phyloP scores from a whole-genome alignment of 345 rosid species.

The Hypericum perforatum region DNA sequence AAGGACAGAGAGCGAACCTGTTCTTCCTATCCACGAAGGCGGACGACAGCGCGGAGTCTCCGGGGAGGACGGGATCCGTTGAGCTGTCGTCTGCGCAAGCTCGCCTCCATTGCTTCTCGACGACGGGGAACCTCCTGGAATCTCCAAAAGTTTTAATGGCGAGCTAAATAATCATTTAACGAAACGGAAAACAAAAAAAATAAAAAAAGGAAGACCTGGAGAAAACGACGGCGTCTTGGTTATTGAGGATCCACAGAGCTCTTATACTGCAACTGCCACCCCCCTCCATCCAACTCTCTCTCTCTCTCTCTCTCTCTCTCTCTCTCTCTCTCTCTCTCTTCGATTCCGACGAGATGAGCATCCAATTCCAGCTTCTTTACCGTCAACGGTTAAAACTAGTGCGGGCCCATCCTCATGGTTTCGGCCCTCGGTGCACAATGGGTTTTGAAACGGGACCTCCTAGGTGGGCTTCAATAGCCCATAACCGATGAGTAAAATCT shows the following conservation, averaged over 20 bases:
- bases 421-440: too few species aligned
- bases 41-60: constrained; percentile 55
- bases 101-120: constrained; percentile 65
- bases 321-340: not conserved
- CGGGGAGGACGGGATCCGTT: constrained; percentile 34
- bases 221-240: constrained; percentile 60
- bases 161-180: not conserved
- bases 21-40: constrained; percentile 51
- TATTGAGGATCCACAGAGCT: constrained; percentile 84
- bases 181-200: not conserved
- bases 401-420: too few species aligned
- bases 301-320: not conserved
- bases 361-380: too few species aligned
- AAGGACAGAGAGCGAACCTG: constrained; percentile 31
- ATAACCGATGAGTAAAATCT: too few species aligned
- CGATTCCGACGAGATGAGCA: too few species aligned
- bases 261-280: constrained; percentile 65
- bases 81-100: constrained; percentile 40
- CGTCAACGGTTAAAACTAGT: too few species aligned
- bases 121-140: constrained; percentile 75
- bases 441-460: too few species aligned
- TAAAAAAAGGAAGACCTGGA: constrained; percentile 43
- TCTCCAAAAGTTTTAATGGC: too few species aligned
- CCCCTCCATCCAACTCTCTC: constrained; percentile 32
- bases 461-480: too few species aligned